A percentile compares a stretch with the other conserved stretches of the same genome.
Evolutionary conservation across 2,329 filamentous ascomycete species (phyloP).

Genomic region (Trichoderma pleuroti): DNA sequence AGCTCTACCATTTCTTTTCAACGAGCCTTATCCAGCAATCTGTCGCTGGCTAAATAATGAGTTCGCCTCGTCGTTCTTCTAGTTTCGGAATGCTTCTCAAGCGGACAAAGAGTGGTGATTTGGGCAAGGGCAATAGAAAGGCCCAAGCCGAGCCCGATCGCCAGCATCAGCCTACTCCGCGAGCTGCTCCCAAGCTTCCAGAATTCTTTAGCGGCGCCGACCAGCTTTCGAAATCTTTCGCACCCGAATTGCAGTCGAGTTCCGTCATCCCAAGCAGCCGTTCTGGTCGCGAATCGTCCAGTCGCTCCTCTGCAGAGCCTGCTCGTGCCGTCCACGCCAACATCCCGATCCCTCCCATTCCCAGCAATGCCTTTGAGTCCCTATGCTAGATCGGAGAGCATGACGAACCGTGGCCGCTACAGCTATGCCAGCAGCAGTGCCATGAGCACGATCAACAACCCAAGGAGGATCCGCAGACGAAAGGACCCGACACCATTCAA

Average conservation of each 20-base stretch:
- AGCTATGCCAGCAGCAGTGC: conserved; percentile 94
- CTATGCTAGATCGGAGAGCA: conserved; percentile 83
- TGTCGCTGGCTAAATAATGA: conserved; percentile 24
- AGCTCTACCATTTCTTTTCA: neutral
- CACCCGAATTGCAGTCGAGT: conserved; percentile 55
- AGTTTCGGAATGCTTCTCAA: conserved; percentile 60
- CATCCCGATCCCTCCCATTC: conserved; percentile 55
- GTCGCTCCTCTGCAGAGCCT: conserved; percentile 52
- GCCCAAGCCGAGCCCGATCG: conserved; percentile 53
- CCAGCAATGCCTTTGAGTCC: conserved; percentile 66
- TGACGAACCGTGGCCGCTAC: conserved; percentile 93
- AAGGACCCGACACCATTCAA: conserved; percentile 99
- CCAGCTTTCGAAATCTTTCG: conserved; percentile 44
- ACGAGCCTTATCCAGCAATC: neutral
- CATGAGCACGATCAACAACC: conserved; percentile 87
- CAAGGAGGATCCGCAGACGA: conserved; percentile 83
- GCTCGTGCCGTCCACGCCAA: conserved; percentile 40
- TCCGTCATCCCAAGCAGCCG: conserved; percentile 51
- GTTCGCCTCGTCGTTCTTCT: conserved; percentile 35
- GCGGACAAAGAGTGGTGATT: conserved; percentile 64
- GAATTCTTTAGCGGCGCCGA: conserved; percentile 49
- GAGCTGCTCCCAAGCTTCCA: conserved; percentile 49
- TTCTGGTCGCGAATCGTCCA: conserved; percentile 19
- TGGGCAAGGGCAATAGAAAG: conserved; percentile 59
- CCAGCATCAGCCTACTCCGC: conserved; percentile 46